Evolutionary conservation across 2,329 filamentous ascomycete genomes (phyloP).

Genomic region (Neofusicoccum laricinum): DNA sequence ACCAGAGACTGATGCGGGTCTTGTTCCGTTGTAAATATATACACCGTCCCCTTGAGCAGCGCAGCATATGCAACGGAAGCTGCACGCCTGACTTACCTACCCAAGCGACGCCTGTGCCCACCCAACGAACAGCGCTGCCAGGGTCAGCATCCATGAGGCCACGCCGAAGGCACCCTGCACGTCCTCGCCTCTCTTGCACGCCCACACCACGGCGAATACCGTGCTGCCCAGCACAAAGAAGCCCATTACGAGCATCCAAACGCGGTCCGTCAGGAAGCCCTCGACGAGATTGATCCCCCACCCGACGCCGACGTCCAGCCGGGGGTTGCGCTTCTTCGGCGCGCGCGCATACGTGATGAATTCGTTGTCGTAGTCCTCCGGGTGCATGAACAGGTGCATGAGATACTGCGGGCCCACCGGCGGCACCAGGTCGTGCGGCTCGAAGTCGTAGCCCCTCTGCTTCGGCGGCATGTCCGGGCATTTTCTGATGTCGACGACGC

Average conservation of each 20-base stretch:
- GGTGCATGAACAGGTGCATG: constrained; percentile 39
- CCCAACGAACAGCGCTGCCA: constrained; percentile 32
- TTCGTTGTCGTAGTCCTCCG: constrained; percentile 39
- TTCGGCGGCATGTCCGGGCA: constrained; percentile 35
- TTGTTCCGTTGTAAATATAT: no score
- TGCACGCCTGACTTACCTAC: not conserved
- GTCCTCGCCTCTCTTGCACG: constrained; percentile 27
- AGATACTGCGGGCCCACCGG: constrained; percentile 39
- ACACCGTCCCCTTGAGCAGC: no score
- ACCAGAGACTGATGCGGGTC: no score
- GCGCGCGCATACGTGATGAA: constrained; percentile 35
- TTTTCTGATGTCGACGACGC: constrained; percentile 39
- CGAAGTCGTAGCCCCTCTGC: constrained; percentile 32
- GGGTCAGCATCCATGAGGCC: constrained; percentile 34
- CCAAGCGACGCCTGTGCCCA: constrained; percentile 34
- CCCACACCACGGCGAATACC: constrained; percentile 36
- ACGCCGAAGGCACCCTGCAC: constrained; percentile 42
- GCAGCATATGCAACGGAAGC: no score
- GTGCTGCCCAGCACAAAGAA: constrained; percentile 32
- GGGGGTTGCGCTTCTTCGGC: constrained; percentile 30
- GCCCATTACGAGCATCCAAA: constrained; percentile 31
- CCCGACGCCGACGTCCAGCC: constrained; percentile 34
- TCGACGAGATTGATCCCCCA: constrained; percentile 41
- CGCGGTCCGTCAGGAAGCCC: constrained; percentile 35
- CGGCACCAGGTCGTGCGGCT: constrained; percentile 36